Evolutionary conservation across 495 filamentous ascomycete genomes (phyloP).

Genomic region (Lepraria neglecta): DNA sequence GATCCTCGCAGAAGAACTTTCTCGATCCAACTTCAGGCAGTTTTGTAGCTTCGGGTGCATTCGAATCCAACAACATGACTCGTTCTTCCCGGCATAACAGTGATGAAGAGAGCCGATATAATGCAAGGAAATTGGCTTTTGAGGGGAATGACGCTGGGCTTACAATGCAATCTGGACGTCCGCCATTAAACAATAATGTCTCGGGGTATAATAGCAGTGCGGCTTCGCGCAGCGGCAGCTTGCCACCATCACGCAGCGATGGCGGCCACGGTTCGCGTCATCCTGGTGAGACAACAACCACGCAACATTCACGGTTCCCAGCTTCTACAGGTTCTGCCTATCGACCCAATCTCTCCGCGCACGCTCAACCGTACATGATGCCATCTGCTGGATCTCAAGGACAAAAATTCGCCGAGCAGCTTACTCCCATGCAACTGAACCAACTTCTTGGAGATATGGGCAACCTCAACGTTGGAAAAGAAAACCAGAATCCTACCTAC

Average conservation of each 20-base stretch:
- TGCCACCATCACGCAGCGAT: slow-evolving; percentile 38
- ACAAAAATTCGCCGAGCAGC: slow-evolving; percentile 12
- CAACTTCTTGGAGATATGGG: slow-evolving; percentile 21
- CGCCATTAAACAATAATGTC: slow-evolving; percentile 19
- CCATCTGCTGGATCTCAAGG: slow-evolving; percentile 2
- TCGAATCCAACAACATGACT: slow-evolving; percentile 14
- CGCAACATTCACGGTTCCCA: slow-evolving; percentile 13
- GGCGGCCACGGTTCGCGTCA: slow-evolving; percentile 20
- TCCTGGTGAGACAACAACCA: slow-evolving; percentile 20
- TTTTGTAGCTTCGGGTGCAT: slow-evolving; percentile 21
- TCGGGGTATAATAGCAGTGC: slow-evolving; percentile 32
- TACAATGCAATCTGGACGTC: slow-evolving; percentile 20
- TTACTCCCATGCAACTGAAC: slow-evolving; percentile 20
- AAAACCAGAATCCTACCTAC: slow-evolving; percentile 19
- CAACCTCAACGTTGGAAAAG: slow-evolving; percentile 22
- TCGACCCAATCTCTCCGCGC: slow-evolving; percentile 22
- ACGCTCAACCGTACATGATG: slow-evolving; percentile 14
- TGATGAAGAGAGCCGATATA: slow-evolving; percentile 24
- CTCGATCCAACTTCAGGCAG: slow-evolving; percentile 24
- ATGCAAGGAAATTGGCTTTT: slow-evolving; percentile 19
- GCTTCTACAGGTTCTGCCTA: slow-evolving; percentile 11
- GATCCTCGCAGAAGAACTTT: slow-evolving; percentile 23
- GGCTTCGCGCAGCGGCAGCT: slow-evolving; percentile 35
- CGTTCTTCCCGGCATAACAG: slow-evolving; percentile 26
- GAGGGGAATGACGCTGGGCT: slow-evolving; percentile 19